Evolutionary conservation across 208 protist genomes (phyloP).

Genomic region (Leishmania tarentolae): DNA sequence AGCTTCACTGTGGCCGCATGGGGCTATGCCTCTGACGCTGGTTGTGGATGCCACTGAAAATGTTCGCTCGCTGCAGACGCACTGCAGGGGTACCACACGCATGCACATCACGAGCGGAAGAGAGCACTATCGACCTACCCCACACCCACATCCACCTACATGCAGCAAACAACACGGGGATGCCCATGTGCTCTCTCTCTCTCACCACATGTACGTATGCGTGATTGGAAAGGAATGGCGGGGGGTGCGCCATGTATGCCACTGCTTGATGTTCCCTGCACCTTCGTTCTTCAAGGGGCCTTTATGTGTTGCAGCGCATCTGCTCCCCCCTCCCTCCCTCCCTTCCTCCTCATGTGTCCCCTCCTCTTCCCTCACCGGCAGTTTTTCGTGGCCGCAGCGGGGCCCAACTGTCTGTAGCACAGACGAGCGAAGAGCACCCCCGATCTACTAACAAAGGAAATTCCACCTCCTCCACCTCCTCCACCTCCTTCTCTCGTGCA

Average conservation of each 20-base stretch:
- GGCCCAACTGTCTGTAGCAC: too few species aligned
- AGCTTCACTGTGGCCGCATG: not conserved
- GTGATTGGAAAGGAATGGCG: not conserved
- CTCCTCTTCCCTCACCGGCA: not conserved
- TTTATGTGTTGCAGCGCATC: not conserved
- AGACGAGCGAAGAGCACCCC: too few species aligned
- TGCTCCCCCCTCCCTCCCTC: not conserved
- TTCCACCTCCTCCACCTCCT: too few species aligned
- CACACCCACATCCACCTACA: not conserved
- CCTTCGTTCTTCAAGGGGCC: not conserved
- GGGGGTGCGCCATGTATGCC: not conserved
- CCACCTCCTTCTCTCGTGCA: not conserved
- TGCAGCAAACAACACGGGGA: not conserved
- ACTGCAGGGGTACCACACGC: not conserved
- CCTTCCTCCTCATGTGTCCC: not conserved
- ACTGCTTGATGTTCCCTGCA: not conserved
- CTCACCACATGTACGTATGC: not conserved
- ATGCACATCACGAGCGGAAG: not conserved
- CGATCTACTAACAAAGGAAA: too few species aligned
- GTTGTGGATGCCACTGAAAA: not conserved
- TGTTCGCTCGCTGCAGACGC: not conserved
- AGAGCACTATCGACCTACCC: not conserved
- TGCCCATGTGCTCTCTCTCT: not conserved
- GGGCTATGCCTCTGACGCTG: not conserved
- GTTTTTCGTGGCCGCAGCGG: too few species aligned